Evolutionary conservation across 805 yeast species (phyloP), one percentile per base, ranked within the genome.

Genomic region (Millerago galiae): DNA sequence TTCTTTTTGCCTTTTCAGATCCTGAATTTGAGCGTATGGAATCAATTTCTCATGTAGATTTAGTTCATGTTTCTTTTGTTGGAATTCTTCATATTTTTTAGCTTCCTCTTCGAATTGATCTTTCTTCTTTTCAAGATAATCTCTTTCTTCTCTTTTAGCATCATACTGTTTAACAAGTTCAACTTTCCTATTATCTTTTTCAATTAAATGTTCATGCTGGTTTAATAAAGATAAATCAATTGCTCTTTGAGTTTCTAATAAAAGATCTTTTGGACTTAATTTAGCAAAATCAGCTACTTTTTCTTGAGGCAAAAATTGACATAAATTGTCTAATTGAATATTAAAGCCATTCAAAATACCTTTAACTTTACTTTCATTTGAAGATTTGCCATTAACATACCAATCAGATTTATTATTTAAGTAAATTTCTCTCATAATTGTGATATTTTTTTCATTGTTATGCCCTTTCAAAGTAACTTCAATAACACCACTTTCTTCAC

Each of bases 261-360:
- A 67, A 8, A 91, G 65, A 46, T 79, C 78, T 48, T 84, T 89
- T 1, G 95, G 85, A 25, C 84, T 74, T 50, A 87, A 65, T 3
- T 82, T 75, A 0, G 97, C 95, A 67, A 93, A 93, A 50, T 86
- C 88, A 2, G 95, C 91, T 7, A 93, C 98, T 46, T 95, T 72
- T 54, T 91, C 98, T 59, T 93, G 99, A 0, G 99, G 96, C 42
- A 93, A 66, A 56, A 93, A 93, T 58, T 91, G 97, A 56, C 98
- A 90, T 38, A 91, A 68, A 58, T 91, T 93, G 58, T 88, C 95
- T 43, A 93, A 69, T 56, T 93, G 98, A 45, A 93, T 83, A 55
- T 84, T 84, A 48, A 79, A 71, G 2, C 56, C 55, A 16, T 62
- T 58, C 24, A 83, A 66, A 0, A 72, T 33, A 4, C 62, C 61